These are phyloP conservation scores for Phoenix roebelenii DNA, from an alignment of 176 grass and related monocot species.

Conservation along the genomic window DNA sequence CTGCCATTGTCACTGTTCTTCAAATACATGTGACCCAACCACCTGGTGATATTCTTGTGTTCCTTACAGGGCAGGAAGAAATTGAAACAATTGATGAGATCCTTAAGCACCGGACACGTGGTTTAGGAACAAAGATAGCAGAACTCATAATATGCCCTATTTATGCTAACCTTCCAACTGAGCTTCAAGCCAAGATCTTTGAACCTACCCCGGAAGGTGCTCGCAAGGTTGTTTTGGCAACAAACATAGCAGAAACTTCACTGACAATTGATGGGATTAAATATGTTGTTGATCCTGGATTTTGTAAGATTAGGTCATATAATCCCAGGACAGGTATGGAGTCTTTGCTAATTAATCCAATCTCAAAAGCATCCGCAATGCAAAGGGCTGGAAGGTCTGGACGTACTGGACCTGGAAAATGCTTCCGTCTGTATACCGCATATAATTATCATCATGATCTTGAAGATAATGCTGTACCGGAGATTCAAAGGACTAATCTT, in stretches of 20 bases:
- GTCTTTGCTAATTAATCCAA: constrained; percentile 74
- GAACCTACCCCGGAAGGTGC: constrained; percentile 81
- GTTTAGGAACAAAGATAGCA: constrained; percentile 87
- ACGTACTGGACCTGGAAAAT: constrained; percentile 88
- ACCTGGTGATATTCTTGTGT: constrained; percentile 82
- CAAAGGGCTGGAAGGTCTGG: constrained; percentile 91
- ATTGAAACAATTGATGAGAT: constrained; percentile 98
- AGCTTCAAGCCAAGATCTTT: constrained; percentile 96
- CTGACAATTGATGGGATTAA: constrained; percentile 96
- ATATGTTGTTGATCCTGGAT: constrained; percentile 91
- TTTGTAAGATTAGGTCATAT: constrained; percentile 90
- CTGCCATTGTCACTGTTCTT: constrained; percentile 81
- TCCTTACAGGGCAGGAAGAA: constrained; percentile 90
- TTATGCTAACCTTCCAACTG: constrained; percentile 86
- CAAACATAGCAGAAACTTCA: constrained; percentile 93
- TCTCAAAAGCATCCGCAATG: constrained; percentile 88
- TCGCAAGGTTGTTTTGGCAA: constrained; percentile 84
- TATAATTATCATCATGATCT: constrained; percentile 93
- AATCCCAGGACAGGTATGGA: constrained; percentile 92
- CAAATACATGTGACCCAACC: constrained; percentile 93
- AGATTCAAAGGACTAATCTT: constrained; percentile 89
- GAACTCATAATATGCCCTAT: constrained; percentile 91
- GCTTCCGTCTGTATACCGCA: constrained; percentile 74
- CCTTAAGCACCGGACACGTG: constrained; percentile 75
- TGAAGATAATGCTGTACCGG: constrained; percentile 79